Percentiles rank a stretch among this genome's conserved stretches.
phyloP scores from a whole-genome alignment of 1,284 basidiomycete genomes.

The Papiliotrema nemorosa region DNA sequence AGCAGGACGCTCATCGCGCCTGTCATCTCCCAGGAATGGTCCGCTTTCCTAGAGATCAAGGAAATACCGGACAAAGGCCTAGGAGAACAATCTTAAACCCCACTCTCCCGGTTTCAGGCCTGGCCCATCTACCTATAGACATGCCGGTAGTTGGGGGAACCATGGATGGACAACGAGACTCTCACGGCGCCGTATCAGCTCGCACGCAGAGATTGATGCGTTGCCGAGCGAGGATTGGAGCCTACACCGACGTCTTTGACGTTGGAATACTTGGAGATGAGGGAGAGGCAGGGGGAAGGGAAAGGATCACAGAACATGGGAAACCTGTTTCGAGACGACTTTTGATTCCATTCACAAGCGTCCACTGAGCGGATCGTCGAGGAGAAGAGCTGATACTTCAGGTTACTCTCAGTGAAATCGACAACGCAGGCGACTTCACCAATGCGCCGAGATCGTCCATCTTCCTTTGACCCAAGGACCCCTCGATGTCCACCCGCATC shows the following conservation, averaged over 20 bases:
- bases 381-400: neutral
- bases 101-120: constrained; percentile 22
- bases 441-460: no score
- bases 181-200: constrained; percentile 24
- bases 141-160: constrained; percentile 15
- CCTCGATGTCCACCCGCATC: no score
- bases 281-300: neutral
- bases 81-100: constrained; percentile 11
- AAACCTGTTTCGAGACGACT: no score
- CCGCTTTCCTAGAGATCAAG: constrained; percentile 11
- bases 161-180: constrained; percentile 14
- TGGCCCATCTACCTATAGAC: constrained; percentile 10
- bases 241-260: neutral
- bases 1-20: neutral
- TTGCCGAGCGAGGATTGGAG: constrained; percentile 31
- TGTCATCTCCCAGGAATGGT: constrained; percentile 16
- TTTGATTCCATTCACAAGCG: neutral
- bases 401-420: no score
- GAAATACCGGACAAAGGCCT: constrained; percentile 23
- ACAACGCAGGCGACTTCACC: no score
- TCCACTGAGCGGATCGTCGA: neutral
- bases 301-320: neutral
- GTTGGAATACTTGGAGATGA: neutral
- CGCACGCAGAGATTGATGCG: constrained; percentile 8
- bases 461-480: no score